Base-by-base conservation (phyloP, 768 basidiomycete genomes). In the Psilocybe subaeruginosa region DNA sequence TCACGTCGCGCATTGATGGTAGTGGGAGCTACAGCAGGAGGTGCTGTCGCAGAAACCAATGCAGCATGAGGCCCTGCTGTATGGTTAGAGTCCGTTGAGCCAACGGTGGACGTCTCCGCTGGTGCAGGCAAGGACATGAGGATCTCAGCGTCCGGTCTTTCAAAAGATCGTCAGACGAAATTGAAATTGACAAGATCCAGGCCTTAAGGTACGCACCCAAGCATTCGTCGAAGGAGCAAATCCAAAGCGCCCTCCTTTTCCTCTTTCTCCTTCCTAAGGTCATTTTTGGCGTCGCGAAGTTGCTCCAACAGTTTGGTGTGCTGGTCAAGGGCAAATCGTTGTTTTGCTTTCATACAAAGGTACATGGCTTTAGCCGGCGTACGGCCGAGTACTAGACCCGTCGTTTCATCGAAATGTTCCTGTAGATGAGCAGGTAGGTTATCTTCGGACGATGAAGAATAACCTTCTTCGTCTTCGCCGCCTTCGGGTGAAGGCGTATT, bases 291-390 rank as follows among this genome's bases (percentile, higher is more conserved):
- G 14, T 79, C 74, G 37, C 84, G 80, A 63, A 93, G 75, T 71
- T 95, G 90, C 64, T 87, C 84, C 31, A 83, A 74, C 41, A 95
- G 76, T 33, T 78, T 76, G 33, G 85, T 85, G 62, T 92, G 87
- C 68, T 91, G 86, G 59, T 89, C 82, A 31, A 88, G 63, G 12
- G 85, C 87, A 69, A 88, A 90, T 53, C 77, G 78, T 71, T 89
- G 82, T 69, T 93, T 94, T 5, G 95, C 93, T 69, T 95, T 92
- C 80, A 84, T 81, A 62, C 76, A 81, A 64, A 76, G 78, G 72
- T 95, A 96, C 79, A 86, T 87, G 37, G 87, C 85, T 78, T 89
- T 85, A 31, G 80, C 76, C 0, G 85, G 88, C n/a, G 86, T 76
- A n/a, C 89, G 83, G 1, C 90, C 91, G 67, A 85, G 72, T 3